These are phyloP conservation scores for Penicillium paradoxum DNA, from an alignment of 495 filamentous ascomycete species.

Conservation along the genomic window DNA sequence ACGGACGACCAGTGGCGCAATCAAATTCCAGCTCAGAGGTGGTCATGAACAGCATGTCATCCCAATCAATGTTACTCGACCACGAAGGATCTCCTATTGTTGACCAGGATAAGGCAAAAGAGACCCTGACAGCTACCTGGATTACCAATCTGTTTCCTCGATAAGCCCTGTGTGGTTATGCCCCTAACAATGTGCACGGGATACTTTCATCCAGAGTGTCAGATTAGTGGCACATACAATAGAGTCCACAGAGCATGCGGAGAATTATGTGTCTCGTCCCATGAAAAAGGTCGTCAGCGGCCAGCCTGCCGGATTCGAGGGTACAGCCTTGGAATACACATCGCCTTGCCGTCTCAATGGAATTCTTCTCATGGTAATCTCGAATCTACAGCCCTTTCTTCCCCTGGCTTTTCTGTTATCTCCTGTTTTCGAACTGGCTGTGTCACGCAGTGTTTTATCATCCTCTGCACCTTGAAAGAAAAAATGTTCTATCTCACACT, in stretches of 20 bases:
- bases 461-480: no score
- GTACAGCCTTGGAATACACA: no score
- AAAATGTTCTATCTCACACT: no score
- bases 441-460: no score
- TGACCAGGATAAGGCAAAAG: neutral
- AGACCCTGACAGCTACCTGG: constrained; percentile 3
- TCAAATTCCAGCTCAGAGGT: neutral
- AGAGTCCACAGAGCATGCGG: neutral
- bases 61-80: constrained; percentile 35
- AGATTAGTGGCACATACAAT: neutral
- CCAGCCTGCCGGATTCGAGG: no score
- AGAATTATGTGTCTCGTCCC: neutral
- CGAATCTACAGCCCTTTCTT: no score
- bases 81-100: constrained; percentile 9
- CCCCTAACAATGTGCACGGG: neutral
- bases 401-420: no score
- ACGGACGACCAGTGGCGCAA: constrained; percentile 15
- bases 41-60: constrained; percentile 18
- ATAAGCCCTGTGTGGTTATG: neutral
- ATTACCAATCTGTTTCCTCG: neutral
- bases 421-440: no score
- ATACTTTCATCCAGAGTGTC: neutral
- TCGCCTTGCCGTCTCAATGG: no score
- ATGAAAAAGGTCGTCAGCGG: no score
- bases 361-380: no score